Base-by-base conservation (phyloP, 306 rosid species). In the Ziziphus jujuba region DNA sequence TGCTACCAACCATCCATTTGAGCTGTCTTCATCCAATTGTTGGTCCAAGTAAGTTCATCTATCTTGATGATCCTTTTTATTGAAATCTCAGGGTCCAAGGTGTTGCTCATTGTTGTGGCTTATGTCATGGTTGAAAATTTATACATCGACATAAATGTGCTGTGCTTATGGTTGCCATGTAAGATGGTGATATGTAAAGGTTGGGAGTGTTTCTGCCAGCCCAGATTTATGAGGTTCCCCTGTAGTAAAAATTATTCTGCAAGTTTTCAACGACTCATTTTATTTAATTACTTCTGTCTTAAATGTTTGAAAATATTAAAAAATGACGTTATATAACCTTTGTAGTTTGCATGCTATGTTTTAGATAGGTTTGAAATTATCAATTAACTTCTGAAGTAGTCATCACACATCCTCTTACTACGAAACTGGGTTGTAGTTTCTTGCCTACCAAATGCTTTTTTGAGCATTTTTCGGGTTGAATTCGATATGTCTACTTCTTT, bases 21-120 rank as follows among this genome's bases (percentile, higher is more conserved):
- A 84, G 81, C 72, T 75, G 59, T 81, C 91, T 77, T 82, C 84
- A 0, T 80, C 78, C 63, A 86, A 73, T 69, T 47, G 84, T 80
- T 90, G 92, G 99, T 77, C 97, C 61, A 88, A 83, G 99, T 93
- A 88, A 83, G 99, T 85, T 43, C 35, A 49, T 72, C 70, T 64
- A 62, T 66, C 40, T 47, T 75, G 69, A 40, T 65, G 33, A 65
- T 49, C 47, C 53, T 65, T 17, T 31, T 52, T 53, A 6, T 53
- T 22, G 21, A 73, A 17, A 51, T 38, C 57, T 15, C 34, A 7
- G 21, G 25, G 48, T 48, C 20, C 65, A 11, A 35, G 44, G 59
- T 59, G 49, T 67, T 40, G 75, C 45, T 78, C 65, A 40, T 72
- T 70, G 33, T 73, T 28, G 21, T 65, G 63, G 58, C 11, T 17